These are phyloP conservation scores for Hypoxylon sp. DNA, from an alignment of 2,329 filamentous ascomycete species.

Conservation along the genomic window DNA sequence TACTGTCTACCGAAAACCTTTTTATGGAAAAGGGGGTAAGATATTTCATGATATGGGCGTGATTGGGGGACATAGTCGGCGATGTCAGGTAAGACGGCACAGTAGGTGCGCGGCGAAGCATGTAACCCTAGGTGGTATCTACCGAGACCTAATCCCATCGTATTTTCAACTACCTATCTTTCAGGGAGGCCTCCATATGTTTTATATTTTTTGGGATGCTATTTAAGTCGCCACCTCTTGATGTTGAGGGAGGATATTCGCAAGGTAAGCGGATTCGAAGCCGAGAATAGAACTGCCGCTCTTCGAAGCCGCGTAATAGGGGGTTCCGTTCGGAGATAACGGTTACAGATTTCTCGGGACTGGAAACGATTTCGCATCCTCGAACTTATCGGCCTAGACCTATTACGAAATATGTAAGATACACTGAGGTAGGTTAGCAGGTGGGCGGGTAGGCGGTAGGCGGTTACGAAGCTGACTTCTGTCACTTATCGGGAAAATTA, in stretches of 20 bases:
- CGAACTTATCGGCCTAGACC: not conserved
- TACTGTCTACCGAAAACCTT: not conserved
- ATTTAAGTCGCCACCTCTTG: not conserved
- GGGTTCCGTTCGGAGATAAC: constrained; percentile 5
- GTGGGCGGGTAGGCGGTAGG: no score
- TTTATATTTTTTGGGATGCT: not conserved
- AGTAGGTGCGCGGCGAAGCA: not conserved
- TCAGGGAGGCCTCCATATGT: not conserved
- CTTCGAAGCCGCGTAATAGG: constrained; percentile 1
- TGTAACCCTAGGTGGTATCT: not conserved
- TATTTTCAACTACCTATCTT: not conserved
- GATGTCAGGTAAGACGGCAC: constrained; percentile 2
- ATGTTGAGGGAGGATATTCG: not conserved
- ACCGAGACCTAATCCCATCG: not conserved
- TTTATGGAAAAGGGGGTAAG: not conserved
- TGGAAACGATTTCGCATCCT: not conserved
- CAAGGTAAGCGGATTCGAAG: not conserved
- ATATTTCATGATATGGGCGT: not conserved
- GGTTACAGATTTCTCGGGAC: not conserved
- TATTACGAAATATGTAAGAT: not conserved
- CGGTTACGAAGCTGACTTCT: no score
- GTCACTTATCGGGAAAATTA: no score
- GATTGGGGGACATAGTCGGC: not conserved
- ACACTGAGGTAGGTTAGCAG: not conserved
- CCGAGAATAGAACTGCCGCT: not conserved